Evolutionary conservation across 352 stramenopile species (phyloP), one percentile per base, ranked within the genome.

Genomic region (Phytophthora meadii): DNA sequence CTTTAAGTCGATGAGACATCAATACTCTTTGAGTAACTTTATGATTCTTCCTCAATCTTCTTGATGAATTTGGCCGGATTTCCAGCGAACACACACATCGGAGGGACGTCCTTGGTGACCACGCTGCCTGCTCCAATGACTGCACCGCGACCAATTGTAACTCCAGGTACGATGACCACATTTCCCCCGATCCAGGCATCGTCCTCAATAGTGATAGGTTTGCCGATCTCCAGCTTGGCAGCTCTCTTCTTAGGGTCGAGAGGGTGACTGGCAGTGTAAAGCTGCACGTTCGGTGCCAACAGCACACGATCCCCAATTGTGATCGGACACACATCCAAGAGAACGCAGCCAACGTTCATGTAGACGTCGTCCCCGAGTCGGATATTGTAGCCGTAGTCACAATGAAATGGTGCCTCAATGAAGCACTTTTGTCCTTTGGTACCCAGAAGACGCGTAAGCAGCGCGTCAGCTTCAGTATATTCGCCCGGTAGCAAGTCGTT

Each of bases 301-400:
- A 95, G 55, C 14, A 78, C 84, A 36, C 81, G 84, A 12, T 84
- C 69, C 9, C 89, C 89, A 56, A 97, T 92, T 36, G 52, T 81
- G 56, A 96, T 87, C 37, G 68, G 57, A 44, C 81, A 87, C 25
- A 79, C 81, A 72, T 97, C 87, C 19, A 97, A 75, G 19, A 97
- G 56, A 37, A 86, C 80, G 53, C 85, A 96, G 55, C 88, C 82
- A 65, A 94, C 92, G 69, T 97, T 96, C 72, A 92, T 90, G 66
- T 84, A 95, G 30, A 91, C 81, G 54, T 76, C 70, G 28, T 85
- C 71, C 6, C 68, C 89, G 11, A 93, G 34, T 30, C 75, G 46
- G 58, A 96, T 87, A 68, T 96, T 92, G 70, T 70, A 85, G 49
- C 90, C 88, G 72, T 97, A 97, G 74, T 97, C 90, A 53, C 82